Evolutionary conservation across 768 basidiomycete species (phyloP), one percentile per base, ranked within the genome.

Genomic region (Ramaria sp.): DNA sequence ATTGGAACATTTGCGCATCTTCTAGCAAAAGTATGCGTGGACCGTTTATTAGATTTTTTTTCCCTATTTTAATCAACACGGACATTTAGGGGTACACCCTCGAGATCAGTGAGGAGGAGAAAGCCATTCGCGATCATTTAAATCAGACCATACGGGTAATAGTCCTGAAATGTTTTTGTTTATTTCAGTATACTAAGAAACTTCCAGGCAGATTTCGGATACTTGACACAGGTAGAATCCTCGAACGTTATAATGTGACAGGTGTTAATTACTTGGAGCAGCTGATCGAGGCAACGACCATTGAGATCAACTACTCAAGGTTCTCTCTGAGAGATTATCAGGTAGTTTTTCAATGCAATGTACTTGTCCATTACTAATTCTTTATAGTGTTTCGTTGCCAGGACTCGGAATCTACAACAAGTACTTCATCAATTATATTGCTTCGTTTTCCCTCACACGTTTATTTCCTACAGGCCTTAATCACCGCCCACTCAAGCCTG

Each of bases 301-400:
- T 65, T 24, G 63, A 68, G 51, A 57, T 67, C 52, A 66, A 66
- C 55, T 68, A 55, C 45, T 65, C 65, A 22, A 56, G 56, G 3
- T 66, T 56, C 48, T 59, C 60, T 12, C 60, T 68, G 56, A 36
- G 56, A 4, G 63, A 58, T 48, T 57, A 54, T 30, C 55, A 44
- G 45, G 52, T 59, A 30, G 24, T 37, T 20, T n/a, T 22, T 27
- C 16, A 51, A 50, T 25, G 20, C 41, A 51, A 5, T 5, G n/a
- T 12, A 10, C 12, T 6, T 12, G 13, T 16, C 24, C n/a, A 7
- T 15, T 1, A 34, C 34, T 20, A 18, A 39, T 25, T 16, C 12
- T 28, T 27, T 25, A 24, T 22, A 58, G 57, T 39, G 22, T n/a
- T 49, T 60, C n/a, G 52, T 60, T 9, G 39, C 44, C 25, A 55